Conservation (phyloP, 192 early-diverging fungal genomes). For the Gaertneriomyces sp. region DNA sequence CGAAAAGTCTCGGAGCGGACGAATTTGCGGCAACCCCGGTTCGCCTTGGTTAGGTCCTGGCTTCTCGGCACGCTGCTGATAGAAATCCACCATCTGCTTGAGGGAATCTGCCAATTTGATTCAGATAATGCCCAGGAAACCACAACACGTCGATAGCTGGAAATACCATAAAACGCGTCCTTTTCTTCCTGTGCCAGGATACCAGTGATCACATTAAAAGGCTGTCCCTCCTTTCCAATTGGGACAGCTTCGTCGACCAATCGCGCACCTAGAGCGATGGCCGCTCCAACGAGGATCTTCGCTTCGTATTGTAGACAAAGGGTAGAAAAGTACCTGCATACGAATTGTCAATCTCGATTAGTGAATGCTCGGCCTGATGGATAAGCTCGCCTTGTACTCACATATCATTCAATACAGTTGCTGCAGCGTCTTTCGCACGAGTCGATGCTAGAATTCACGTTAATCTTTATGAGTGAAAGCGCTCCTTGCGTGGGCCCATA, state of each 20-base stretch:
- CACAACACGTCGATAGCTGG: too few relatives aligned
- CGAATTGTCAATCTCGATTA: not conserved
- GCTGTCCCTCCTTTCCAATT: constrained; percentile 4
- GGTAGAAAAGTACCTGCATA: constrained; percentile 16
- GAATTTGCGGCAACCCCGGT: too few relatives aligned
- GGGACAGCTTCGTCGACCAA: constrained; percentile 18
- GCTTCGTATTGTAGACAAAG: constrained; percentile 15
- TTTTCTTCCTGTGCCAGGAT: not conserved
- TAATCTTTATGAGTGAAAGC: not conserved
- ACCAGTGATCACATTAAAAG: constrained; percentile 2
- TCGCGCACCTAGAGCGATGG: constrained; percentile 9
- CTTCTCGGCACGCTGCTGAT: too few relatives aligned
- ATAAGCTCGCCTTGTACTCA: not conserved
- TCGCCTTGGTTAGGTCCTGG: too few relatives aligned
- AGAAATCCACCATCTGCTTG: too few relatives aligned
- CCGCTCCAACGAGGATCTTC: not conserved
- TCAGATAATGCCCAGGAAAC: too few relatives aligned
- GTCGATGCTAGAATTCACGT: not conserved
- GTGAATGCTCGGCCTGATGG: not conserved
- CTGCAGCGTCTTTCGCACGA: constrained; percentile 12
- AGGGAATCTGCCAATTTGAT: too few relatives aligned
- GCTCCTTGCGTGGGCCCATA: not conserved
- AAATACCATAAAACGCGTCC: constrained; percentile 1
- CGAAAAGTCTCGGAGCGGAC: too few relatives aligned
- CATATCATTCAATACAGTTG: constrained; percentile 19